phyloP scores from a whole-genome alignment of 768 basidiomycete species.

The Tylopilus subfusipes region DNA sequence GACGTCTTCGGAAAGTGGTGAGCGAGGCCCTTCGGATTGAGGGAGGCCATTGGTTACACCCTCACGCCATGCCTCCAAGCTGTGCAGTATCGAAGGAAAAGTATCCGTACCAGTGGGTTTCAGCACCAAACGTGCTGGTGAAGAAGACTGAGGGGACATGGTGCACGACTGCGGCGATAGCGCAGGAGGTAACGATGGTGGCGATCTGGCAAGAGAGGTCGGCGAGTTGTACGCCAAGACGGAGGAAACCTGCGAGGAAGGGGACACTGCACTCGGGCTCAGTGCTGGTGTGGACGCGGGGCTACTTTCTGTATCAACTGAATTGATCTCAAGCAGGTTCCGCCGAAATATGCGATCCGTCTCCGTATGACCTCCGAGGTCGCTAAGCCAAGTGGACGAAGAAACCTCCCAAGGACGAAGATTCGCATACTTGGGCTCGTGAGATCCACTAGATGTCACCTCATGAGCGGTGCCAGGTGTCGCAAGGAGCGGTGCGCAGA shows the following conservation, averaged over 20 bases:
- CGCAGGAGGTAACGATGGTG: conserved; percentile 11
- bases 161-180: conserved; percentile 7
- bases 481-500: conserved; percentile 12
- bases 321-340: conserved; percentile 16
- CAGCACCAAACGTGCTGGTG: conserved; percentile 18
- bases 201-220: conserved; percentile 16
- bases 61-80: conserved; percentile 30
- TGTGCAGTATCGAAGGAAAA: conserved; percentile 30
- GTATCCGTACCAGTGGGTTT: conserved; percentile 30
- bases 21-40: conserved; percentile 15
- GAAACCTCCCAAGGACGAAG: conserved; percentile 19
- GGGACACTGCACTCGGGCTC: conserved; percentile 20
- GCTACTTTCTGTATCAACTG: conserved; percentile 16
- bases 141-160: conserved; percentile 15
- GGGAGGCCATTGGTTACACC: conserved; percentile 15
- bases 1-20: conserved; percentile 14
- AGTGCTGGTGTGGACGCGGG: conserved; percentile 25
- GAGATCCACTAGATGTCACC: conserved; percentile 5
- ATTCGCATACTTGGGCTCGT: conserved; percentile 11
- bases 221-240: conserved; percentile 12
- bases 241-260: conserved; percentile 19
- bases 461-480: conserved; percentile 4
- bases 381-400: conserved; percentile 31
- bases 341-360: conserved; percentile 31
- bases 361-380: conserved; percentile 31